A percentile compares a stretch with the other conserved stretches of the same genome.
These are phyloP conservation scores for Claviceps quebecensis DNA, from an alignment of 2,329 filamentous ascomycete genomes.

Conservation along the genomic window DNA sequence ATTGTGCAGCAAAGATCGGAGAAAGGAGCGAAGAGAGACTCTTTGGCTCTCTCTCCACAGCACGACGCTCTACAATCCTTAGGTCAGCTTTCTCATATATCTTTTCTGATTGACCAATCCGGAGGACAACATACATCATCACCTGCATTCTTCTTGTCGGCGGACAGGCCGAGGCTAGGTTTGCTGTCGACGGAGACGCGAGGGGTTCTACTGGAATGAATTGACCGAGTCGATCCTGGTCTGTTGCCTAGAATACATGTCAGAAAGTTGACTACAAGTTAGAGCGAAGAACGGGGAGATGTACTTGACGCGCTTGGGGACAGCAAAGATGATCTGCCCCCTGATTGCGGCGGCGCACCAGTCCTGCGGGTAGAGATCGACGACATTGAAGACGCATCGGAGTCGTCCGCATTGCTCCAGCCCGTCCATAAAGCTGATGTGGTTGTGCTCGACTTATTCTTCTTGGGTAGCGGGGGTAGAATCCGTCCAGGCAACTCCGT, in stretches of 20 bases:
- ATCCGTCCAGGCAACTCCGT: slow-evolving; percentile 84
- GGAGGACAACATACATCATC: slow-evolving; percentile 12
- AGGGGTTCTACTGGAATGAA: slow-evolving; percentile 17
- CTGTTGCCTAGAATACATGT: background rate
- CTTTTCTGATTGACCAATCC: background rate
- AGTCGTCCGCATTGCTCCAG: slow-evolving; percentile 46
- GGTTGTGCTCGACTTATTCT: slow-evolving; percentile 72
- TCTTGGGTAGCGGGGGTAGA: slow-evolving; percentile 71
- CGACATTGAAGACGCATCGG: slow-evolving; percentile 67
- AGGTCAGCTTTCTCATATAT: slow-evolving; percentile 12
- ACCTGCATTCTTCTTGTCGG: slow-evolving; percentile 8
- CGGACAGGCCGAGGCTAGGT: slow-evolving; percentile 12
- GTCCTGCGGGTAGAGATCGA: slow-evolving; percentile 58
- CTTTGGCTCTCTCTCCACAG: slow-evolving; percentile 82
- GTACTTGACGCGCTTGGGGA: slow-evolving; percentile 12
- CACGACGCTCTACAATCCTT: slow-evolving; percentile 31
- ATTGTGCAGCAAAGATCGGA: slow-evolving; percentile 77
- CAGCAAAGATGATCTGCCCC: slow-evolving; percentile 13
- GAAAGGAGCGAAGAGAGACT: slow-evolving; percentile 77
- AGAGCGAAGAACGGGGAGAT: background rate
- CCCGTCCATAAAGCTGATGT: slow-evolving; percentile 41
- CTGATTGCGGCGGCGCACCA: slow-evolving; percentile 15
- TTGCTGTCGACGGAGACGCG: slow-evolving; percentile 19
- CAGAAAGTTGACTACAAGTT: background rate
- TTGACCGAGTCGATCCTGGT: slow-evolving; percentile 17